phyloP scores from a whole-genome alignment of 2,329 filamentous ascomycete genomes.

The Trichoderma lentiforme region DNA sequence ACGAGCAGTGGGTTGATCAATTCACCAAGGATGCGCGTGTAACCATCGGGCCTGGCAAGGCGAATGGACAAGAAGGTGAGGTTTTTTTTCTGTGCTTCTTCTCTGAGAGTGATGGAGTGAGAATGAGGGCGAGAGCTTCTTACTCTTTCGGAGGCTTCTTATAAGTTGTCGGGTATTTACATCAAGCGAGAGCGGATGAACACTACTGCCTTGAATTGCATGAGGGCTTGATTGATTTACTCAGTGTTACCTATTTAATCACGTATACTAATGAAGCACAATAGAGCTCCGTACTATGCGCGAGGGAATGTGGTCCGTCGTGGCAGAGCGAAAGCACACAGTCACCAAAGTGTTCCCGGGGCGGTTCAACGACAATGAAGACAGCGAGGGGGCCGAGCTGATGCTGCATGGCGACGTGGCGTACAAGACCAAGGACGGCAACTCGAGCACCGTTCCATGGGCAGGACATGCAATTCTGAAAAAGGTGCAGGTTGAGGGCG shows the following conservation, averaged over 20 bases:
- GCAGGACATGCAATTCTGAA: constrained; percentile 32
- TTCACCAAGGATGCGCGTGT: constrained; percentile 43
- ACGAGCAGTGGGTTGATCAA: constrained; percentile 42
- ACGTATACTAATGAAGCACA: neutral
- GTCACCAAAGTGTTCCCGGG: constrained; percentile 43
- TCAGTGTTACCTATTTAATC: neutral
- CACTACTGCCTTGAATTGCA: neutral
- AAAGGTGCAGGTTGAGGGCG: constrained; percentile 23
- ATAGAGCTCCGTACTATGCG: constrained; percentile 42
- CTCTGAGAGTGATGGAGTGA: neutral
- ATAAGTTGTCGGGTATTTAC: neutral
- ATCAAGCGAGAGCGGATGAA: neutral
- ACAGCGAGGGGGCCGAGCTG: constrained; percentile 30
- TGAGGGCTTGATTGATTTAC: neutral
- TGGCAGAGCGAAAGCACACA: constrained; percentile 40
- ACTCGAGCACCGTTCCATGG: constrained; percentile 29
- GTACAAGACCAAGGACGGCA: constrained; percentile 28
- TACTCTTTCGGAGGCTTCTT: neutral
- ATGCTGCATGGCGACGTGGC: constrained; percentile 34
- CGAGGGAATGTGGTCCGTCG: constrained; percentile 42
- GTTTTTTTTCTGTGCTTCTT: neutral
- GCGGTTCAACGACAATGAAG: constrained; percentile 25
- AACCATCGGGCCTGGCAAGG: constrained; percentile 40
- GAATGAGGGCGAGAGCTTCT: neutral
- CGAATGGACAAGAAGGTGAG: constrained; percentile 35